Base-by-base conservation (phyloP, 2,329 filamentous ascomycete species). In the Sclerotinia subarctica region DNA sequence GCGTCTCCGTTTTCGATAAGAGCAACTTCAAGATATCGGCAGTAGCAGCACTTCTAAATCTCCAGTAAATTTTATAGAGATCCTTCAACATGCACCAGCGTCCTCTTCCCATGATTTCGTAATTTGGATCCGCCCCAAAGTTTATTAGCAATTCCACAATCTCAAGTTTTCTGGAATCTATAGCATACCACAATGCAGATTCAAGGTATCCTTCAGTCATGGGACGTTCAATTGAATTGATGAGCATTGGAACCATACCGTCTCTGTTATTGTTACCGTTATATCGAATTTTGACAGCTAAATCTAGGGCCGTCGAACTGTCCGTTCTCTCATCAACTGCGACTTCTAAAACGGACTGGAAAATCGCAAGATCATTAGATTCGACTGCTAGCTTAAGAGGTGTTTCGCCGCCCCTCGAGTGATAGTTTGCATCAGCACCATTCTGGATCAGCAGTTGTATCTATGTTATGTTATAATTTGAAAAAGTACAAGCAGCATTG, bases 341-440 rank as follows among this genome's bases (percentile, higher is more conserved):
- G 29, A 56, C 19, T n/a, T 56, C 8, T 21, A 35, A 32, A 13
- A 58, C n/a, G 5, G n/a, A 58, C 17, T 8, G 3, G 1, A 44
- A 5, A 13, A 58, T 24, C 7, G 15, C 5, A 17, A 10, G 35
- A 26, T 44, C 7, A 19, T 13, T 38, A 19, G 19, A 1, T 1
- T 3, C 0, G 0, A 38, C 13, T 44, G 56, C 56, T 11, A 19
- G 2, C 15, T 3, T 5, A 44, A 58, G 38, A 10, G 56, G 56
- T 6, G 5, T 1, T 7, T 3, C 1, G 10, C 0, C 5, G 1
- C 15, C 10, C 8, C 5, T 38, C 5, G 3, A 0, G 38, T 1
- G 0, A 11, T 44, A 2, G 10, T 44, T 44, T 2, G 8, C n/a
- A 44, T 58, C 38, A 44, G 56, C 56, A 10, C 56, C 35, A 6